Percentiles rank a stretch among this genome's conserved stretches.
Evolutionary conservation across 306 rosid genomes (phyloP).

Genomic region (Cucumis melo): DNA sequence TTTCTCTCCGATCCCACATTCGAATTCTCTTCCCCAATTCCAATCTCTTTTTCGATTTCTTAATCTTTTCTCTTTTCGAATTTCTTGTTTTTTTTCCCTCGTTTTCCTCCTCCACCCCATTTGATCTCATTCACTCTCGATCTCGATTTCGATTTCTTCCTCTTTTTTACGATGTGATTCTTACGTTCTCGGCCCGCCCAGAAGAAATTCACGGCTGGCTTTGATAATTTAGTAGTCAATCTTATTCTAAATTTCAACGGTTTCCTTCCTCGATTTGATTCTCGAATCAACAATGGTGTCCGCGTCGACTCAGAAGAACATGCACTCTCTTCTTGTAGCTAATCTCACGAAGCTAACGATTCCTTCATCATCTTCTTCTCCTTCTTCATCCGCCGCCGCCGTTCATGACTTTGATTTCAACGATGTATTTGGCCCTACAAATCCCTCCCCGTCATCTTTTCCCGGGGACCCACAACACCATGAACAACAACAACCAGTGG

Average conservation of each 20-base stretch:
- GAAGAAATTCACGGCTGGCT: constrained; percentile 19
- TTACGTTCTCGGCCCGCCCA: constrained; percentile 7
- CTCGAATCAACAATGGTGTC: constrained; percentile 36
- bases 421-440: constrained; percentile 11
- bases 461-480: constrained; percentile 25
- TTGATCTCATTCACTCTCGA: neutral
- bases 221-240: neutral
- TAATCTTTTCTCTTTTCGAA: neutral
- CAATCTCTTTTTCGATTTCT: neutral
- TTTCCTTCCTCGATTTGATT: neutral
- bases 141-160: neutral
- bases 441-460: constrained; percentile 11
- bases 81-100: neutral
- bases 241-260: neutral
- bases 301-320: constrained; percentile 21
- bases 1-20: neutral
- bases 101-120: neutral
- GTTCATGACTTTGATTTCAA: constrained; percentile 14
- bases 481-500: constrained; percentile 4
- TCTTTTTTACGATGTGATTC: constrained; percentile 7
- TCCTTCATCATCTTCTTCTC: constrained; percentile 30
- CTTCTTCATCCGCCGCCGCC: constrained; percentile 18
- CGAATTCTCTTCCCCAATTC: neutral
- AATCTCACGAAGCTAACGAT: constrained; percentile 52
- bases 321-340: constrained; percentile 39